Base-by-base conservation (phyloP, 169 alveolate genomes). In the Babesia bovis region DNA sequence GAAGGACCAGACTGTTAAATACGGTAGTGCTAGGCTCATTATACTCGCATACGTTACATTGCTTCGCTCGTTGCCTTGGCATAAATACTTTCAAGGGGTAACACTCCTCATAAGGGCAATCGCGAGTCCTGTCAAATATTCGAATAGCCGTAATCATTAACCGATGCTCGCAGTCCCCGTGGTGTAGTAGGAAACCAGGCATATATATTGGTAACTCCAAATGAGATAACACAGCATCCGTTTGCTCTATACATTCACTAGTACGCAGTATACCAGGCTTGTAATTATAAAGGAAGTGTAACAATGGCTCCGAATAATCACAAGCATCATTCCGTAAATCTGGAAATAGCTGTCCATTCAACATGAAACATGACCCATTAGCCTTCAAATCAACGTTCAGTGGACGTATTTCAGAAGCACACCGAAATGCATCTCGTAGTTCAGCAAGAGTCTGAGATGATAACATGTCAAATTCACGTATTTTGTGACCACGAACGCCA, bases 81-180 rank as follows among this genome's bases (percentile, higher is more conserved):
- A 70, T 83, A 52, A 87, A 91, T 17, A 82, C 85, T 50, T 89
- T 71, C 17, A 91, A 66, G 19, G 95, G 95, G 65, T 91, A 91
- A 53, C 87, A 78, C 44, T 60, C 44, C 21, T 33, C 68, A 36
- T 49, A 79, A 3, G 93, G 91, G 44, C 91, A 87, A 67, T 87
- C 93, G 40, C 76, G 42, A 3, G 73, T 45, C 32, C 61, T 85
- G 42, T 82, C 82, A 78, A 72, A 85, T 28, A 67, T 53, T 28
- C 95, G 61, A 21, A 91, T 60, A 38, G 85, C 78, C 19, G 90
- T 87, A 36, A 91, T 77, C 66, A 90, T 75, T 32, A 91, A 42
- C 53, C 95, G 51, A 69, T 91, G 95, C 45, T 91, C 95, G 57
- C 95, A 91, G 68, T 90, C 94, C 12, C 95, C 95, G 53, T 91